These are phyloP conservation scores for Sicyos edulis DNA, from an alignment of 306 rosid species.

Conservation along the genomic window DNA sequence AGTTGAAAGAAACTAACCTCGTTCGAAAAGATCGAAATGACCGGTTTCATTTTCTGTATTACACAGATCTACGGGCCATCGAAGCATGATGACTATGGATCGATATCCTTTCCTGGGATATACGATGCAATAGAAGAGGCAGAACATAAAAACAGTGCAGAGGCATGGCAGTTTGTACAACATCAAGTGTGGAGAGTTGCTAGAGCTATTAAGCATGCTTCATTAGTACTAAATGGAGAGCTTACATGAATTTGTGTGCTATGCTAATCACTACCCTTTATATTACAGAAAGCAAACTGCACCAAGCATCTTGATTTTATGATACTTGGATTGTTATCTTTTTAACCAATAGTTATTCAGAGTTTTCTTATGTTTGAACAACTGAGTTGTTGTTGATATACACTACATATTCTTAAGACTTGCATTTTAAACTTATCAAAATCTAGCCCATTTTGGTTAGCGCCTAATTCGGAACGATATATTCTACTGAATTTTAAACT, in stretches of 20 bases:
- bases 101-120: slow-evolving; percentile 57
- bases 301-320: neutral
- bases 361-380: neutral
- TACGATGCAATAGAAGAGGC: slow-evolving; percentile 45
- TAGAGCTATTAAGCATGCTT: slow-evolving; percentile 50
- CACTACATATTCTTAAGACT: neutral
- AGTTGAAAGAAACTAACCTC: neutral
- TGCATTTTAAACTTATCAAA: neutral
- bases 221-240: slow-evolving; percentile 45
- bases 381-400: neutral
- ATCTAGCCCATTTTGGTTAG: no score
- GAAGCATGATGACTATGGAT: slow-evolving; percentile 40
- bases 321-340: neutral
- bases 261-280: neutral
- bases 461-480: no score
- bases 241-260: slow-evolving; percentile 32
- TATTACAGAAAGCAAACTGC: neutral
- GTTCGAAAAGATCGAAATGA: neutral
- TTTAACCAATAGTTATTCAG: neutral
- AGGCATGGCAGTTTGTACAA: slow-evolving; percentile 53
- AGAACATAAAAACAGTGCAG: slow-evolving; percentile 28
- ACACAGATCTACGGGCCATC: slow-evolving; percentile 30
- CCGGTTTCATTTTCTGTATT: neutral
- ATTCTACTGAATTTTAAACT: no score
- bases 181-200: slow-evolving; percentile 69